Base-by-base conservation (phyloP, 148 eudicot genomes). In the Nepenthes gracilis region DNA sequence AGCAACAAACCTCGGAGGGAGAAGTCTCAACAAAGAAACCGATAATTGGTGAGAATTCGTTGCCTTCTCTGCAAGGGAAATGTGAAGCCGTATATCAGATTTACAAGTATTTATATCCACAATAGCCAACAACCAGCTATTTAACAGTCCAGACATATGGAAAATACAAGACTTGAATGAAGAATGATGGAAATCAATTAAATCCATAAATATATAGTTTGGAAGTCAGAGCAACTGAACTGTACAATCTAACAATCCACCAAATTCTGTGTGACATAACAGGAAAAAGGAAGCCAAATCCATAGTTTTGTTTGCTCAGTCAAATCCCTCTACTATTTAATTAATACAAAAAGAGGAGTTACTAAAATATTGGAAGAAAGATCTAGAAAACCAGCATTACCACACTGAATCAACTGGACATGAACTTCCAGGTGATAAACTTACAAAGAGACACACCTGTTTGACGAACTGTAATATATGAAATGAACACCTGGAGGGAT, bases 401-500 rank as follows among this genome's bases (percentile, higher is more conserved):
- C 32, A 14, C 2, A 12, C 14, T 32, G 14, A 4, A 2, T 5
- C 23, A n/a, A 12, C 6, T 2, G 5, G 32, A n/a, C 55, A 13
- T 55, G 4, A 33, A 55, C 38, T 8, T 32, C 36, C 36, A 10
- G 10, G 58, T 9, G 23, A 55, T n/a, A 5, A 54, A 54, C 12
- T 10, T 32, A 4, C 32, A 36, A 53, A 63, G 54, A 55, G 57
- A 37, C 45, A 23, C 37, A 36, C 96, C 81, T 88, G 63, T 64
- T 79, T 9, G 96, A 78, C 0, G 98, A 80, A 66, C 83, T 77
- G 66, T 88, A 93, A 67, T 85, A 86, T 58, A 88, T 64, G 43
- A 86, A 93, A 62, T 93, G 98, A 70, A 81, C 71, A 33, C 98
- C 98, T 1, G 98, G 96, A 58, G 98, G 98, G 62, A 93, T 88